These are phyloP conservation scores for Pseudocercospora fijiensis DNA, from an alignment of 2,329 filamentous ascomycete genomes.

Conservation along the genomic window DNA sequence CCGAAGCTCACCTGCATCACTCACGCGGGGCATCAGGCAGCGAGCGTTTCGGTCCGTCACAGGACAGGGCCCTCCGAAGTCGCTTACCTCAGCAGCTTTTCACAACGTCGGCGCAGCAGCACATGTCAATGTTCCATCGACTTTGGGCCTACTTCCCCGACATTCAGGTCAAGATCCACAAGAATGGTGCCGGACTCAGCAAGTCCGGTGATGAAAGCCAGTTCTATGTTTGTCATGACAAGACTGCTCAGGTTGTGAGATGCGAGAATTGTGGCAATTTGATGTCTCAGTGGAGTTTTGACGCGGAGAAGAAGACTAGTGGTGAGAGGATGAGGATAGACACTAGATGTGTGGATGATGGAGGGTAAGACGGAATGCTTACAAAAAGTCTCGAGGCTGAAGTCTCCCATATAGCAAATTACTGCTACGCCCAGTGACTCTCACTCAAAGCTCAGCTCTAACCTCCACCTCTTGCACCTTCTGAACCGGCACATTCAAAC, in stretches of 20 bases:
- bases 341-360: conserved; percentile 10
- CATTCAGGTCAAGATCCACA: conserved; percentile 5
- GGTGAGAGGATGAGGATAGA: conserved; percentile 12
- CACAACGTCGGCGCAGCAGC: conserved; percentile 24
- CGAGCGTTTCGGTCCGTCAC: neutral
- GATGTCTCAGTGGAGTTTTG: conserved; percentile 8
- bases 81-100: neutral
- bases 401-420: no score
- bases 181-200: neutral
- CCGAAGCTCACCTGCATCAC: neutral
- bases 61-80: neutral
- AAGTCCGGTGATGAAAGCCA: neutral
- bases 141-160: conserved; percentile 32
- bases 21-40: neutral
- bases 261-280: conserved; percentile 13
- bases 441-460: conserved; percentile 12
- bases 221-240: neutral
- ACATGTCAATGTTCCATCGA: conserved; percentile 35
- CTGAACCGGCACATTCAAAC: conserved; percentile 13
- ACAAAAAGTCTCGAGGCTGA: no score
- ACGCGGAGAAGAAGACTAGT: neutral
- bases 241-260: conserved; percentile 3
- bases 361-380: neutral
- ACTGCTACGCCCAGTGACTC: no score
- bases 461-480: neutral